Evolutionary conservation across 129 eudicot genomes (phyloP).

Genomic region (Calendula officinalis): DNA sequence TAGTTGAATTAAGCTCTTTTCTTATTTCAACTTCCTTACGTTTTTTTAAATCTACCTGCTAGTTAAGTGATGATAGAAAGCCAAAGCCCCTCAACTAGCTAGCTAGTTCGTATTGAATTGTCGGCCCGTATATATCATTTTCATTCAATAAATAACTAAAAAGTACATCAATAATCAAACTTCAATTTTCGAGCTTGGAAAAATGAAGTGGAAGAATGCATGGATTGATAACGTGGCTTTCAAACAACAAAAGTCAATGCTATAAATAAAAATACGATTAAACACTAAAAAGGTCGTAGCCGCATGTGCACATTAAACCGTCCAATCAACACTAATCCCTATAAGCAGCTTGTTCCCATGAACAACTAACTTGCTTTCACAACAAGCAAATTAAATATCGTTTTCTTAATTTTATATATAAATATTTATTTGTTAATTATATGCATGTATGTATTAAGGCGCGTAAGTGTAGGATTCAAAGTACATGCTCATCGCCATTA

Average conservation of each 20-base stretch:
- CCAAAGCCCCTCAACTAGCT: too few species aligned
- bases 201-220: slow-evolving; percentile 11
- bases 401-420: background rate
- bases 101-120: too few species aligned
- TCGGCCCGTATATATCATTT: too few species aligned
- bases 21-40: background rate
- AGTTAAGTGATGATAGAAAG: too few species aligned
- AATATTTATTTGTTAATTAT: too few species aligned
- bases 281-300: slow-evolving; percentile 40
- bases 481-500: slow-evolving; percentile 17
- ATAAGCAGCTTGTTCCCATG: slow-evolving; percentile 39
- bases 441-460: too few species aligned
- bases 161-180: background rate
- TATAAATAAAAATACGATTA: slow-evolving; percentile 23
- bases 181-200: slow-evolving; percentile 16
- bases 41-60: too few species aligned
- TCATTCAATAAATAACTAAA: too few species aligned
- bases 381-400: slow-evolving; percentile 34
- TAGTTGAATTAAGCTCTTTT: slow-evolving; percentile 1
- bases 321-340: slow-evolving; percentile 45
- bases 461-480: slow-evolving; percentile 7
- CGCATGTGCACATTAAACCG: slow-evolving; percentile 53
- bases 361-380: slow-evolving; percentile 39
- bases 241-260: slow-evolving; percentile 25
- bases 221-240: slow-evolving; percentile 34